These are phyloP conservation scores for Zanthoxylum bungeanum DNA, from an alignment of 345 rosid genomes.

Conservation along the genomic window DNA sequence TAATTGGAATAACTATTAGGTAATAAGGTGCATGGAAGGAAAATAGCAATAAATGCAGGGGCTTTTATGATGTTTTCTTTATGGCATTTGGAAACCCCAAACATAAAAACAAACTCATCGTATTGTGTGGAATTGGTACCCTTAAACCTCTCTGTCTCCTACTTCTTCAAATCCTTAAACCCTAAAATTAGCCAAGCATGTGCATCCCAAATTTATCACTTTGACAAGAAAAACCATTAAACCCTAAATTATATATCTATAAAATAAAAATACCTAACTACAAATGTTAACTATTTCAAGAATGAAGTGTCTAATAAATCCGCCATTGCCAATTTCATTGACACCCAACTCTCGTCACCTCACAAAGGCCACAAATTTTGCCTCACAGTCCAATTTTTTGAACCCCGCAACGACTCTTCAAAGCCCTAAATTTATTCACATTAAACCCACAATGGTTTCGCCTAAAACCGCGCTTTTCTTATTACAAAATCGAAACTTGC, in stretches of 20 bases:
- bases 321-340: constrained; percentile 26
- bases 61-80: too few species aligned
- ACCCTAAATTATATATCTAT: background rate
- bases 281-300: constrained; percentile 39
- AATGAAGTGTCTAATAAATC: constrained; percentile 45
- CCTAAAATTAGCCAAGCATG: constrained; percentile 29
- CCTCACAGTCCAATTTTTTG: constrained; percentile 23
- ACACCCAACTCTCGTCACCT: constrained; percentile 25
- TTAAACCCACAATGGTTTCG: constrained; percentile 18
- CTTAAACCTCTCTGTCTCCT: background rate
- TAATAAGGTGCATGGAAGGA: too few species aligned
- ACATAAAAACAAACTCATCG: too few species aligned
- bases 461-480: constrained; percentile 14
- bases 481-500: constrained; percentile 22
- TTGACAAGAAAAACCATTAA: constrained; percentile 10
- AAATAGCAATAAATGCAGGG: too few species aligned
- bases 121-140: too few species aligned
- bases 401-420: constrained; percentile 5
- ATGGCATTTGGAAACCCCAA: too few species aligned
- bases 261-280: background rate
- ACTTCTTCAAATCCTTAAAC: constrained; percentile 22
- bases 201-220: background rate
- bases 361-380: constrained; percentile 20
- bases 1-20: too few species aligned
- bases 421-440: constrained; percentile 14